phyloP scores from a whole-genome alignment of 169 alveolate genomes.

The Plasmodium blacklocki region DNA sequence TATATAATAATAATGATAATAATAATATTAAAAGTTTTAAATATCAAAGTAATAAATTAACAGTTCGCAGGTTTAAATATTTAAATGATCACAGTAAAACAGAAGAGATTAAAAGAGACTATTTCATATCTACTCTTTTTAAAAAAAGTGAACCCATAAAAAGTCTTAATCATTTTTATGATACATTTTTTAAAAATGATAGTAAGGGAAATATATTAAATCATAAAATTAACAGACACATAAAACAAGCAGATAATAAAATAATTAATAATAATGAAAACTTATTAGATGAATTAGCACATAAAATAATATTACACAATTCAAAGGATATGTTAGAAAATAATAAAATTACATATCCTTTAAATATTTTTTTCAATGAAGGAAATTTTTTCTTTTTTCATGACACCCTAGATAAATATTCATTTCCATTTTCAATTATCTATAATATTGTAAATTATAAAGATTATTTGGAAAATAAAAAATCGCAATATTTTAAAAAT shows the following conservation, averaged over 20 bases:
- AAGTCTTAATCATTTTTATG: slow-evolving; percentile 24
- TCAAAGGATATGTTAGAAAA: slow-evolving; percentile 7
- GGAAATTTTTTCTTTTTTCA: slow-evolving; percentile 55
- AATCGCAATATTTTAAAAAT: neutral
- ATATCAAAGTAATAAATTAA: too few species aligned
- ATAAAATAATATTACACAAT: neutral
- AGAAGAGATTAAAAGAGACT: slow-evolving; percentile 1
- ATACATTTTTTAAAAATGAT: slow-evolving; percentile 9
- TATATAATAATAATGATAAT: neutral
- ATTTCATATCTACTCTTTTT: slow-evolving; percentile 36
- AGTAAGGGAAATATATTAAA: too few species aligned
- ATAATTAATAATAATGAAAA: too few species aligned
- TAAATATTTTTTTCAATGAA: slow-evolving; percentile 44
- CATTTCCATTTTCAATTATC: slow-evolving; percentile 39
- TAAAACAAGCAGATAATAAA: too few species aligned
- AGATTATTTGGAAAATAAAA: slow-evolving; percentile 16
- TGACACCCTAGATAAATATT: slow-evolving; percentile 4
- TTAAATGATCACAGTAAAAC: neutral
- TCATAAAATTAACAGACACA: too few species aligned
- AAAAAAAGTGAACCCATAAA: slow-evolving; percentile 54
- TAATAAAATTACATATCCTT: slow-evolving; percentile 29
- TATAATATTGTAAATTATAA: slow-evolving; percentile 52
- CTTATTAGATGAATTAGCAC: neutral
- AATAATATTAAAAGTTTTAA: too few species aligned
- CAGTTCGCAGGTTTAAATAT: too few species aligned